Base-by-base conservation (phyloP, 495 filamentous ascomycete species). In the Penicillium subrubescens region DNA sequence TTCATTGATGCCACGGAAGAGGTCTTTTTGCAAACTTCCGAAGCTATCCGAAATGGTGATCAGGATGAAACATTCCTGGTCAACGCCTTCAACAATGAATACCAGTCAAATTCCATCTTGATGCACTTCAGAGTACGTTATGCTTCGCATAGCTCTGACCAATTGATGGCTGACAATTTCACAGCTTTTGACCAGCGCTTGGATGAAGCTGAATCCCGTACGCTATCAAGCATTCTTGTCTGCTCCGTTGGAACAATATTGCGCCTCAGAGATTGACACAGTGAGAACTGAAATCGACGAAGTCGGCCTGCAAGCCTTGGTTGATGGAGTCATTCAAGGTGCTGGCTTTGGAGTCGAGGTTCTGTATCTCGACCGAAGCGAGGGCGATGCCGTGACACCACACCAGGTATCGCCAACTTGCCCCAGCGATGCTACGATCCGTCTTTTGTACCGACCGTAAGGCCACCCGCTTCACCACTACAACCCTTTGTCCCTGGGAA, bases 301-400 rank as follows among this genome's bases (percentile, higher is more conserved):
- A 74, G 77, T 96, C 19, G 92, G 92, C 14, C 82, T 98, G 23
- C 87, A 86, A 62, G 85, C 90, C 34, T 79, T 97, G 58, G 83
- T 91, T 63, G 90, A 95, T 65, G 86, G 93, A 15, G 82, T 98
- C 2, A 86, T 97, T 56, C 90, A 91, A 33, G 71, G 60, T 8
- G 89, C 89, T 44, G 89, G 88, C 15, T 86, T 97, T 64, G 86
- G 88, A 11, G 86, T 97, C 11, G 92, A 97, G 70, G 88, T 98
- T 48, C 86, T 94, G 10, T 97, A 97, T 69, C 85, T 99, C 23
- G 95, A 99, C 76, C 87, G 95, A 60, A 97, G 92, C 67, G 81
- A 87, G 63, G 94, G 94, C 17, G 82, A 85, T 21, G 85, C 88
- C 62, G 92, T 94, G 65, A 97, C 94, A 73, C 84, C 85, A 34